A percentile compares a stretch with the other conserved stretches of the same genome.
These are phyloP conservation scores for Cladobotryum mycophilum DNA, from an alignment of 2,329 filamentous ascomycete genomes.

Conservation along the genomic window DNA sequence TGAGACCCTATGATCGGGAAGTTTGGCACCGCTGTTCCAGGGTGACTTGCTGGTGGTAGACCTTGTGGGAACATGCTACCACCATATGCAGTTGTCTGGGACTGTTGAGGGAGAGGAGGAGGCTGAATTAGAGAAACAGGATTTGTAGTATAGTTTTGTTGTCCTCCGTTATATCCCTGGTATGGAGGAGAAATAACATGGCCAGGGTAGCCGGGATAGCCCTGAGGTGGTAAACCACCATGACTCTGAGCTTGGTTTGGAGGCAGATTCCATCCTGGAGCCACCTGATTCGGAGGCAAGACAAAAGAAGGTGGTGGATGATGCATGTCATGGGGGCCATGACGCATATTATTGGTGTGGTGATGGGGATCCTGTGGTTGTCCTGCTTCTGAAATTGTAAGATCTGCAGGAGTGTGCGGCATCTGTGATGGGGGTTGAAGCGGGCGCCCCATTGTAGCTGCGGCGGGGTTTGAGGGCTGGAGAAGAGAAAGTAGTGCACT, in stretches of 20 bases:
- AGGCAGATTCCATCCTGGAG: slow-evolving; percentile 1
- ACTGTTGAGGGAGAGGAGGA: slow-evolving; percentile 49
- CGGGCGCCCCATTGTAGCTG: slow-evolving; percentile 7
- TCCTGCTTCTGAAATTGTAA: slow-evolving; percentile 34
- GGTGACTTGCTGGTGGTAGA: slow-evolving; percentile 4
- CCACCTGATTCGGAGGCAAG: slow-evolving; percentile 16
- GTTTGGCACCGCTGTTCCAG: slow-evolving; percentile 12
- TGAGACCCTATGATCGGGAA: slow-evolving; percentile 3
- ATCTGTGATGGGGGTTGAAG: slow-evolving; percentile 20
- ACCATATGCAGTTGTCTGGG: slow-evolving; percentile 48
- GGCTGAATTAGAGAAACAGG: slow-evolving; percentile 29
- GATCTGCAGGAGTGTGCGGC: slow-evolving; percentile 40
- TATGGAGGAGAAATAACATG: not conserved
- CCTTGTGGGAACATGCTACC: slow-evolving; percentile 25
- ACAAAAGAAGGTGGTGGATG: slow-evolving; percentile 29
- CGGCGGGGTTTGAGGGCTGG: slow-evolving; percentile 28
- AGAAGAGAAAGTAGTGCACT: slow-evolving; percentile 49
- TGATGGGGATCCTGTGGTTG: slow-evolving; percentile 54
- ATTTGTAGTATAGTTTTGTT: slow-evolving; percentile 20
- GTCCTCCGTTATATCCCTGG: slow-evolving; percentile 13
- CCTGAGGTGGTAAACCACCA: slow-evolving; percentile 12
- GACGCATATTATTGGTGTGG: slow-evolving; percentile 40
- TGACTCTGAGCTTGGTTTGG: slow-evolving; percentile 13
- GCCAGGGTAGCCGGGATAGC: not conserved
- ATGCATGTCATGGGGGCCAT: slow-evolving; percentile 28